A percentile compares a stretch with the other conserved stretches of the same genome.
These are phyloP conservation scores for Solanum chilense DNA, from an alignment of 257 asterid genomes.

Conservation along the genomic window DNA sequence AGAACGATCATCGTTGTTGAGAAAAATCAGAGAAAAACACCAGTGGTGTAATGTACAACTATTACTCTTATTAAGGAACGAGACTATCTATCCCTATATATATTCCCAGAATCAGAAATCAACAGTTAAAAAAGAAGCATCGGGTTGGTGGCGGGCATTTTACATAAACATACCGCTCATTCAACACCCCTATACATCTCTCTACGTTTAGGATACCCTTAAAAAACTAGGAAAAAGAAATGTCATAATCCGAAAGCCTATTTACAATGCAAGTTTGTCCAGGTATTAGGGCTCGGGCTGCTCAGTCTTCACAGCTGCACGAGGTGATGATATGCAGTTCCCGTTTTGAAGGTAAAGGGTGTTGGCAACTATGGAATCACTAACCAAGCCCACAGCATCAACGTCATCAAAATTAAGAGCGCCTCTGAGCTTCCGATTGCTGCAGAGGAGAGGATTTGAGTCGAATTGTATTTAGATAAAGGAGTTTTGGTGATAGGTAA, in stretches of 20 bases:
- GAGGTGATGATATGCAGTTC: slow-evolving; percentile 24
- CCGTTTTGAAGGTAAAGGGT: slow-evolving; percentile 62
- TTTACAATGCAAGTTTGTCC: slow-evolving; percentile 21
- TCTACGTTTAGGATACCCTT: slow-evolving; percentile 18
- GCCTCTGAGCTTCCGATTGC: slow-evolving; percentile 64
- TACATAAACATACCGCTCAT: slow-evolving; percentile 46
- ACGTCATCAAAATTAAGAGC: slow-evolving; percentile 69
- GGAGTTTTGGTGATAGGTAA: background rate
- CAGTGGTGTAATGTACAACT: background rate
- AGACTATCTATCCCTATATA: background rate
- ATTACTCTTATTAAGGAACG: background rate
- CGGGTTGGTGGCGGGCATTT: slow-evolving; percentile 62
- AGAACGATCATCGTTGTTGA: background rate
- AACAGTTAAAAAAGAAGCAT: background rate
- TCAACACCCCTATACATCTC: slow-evolving; percentile 31
- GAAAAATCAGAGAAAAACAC: background rate
- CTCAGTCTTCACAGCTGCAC: slow-evolving; percentile 52
- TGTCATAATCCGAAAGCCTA: slow-evolving; percentile 2
- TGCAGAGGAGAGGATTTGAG: slow-evolving; percentile 13
- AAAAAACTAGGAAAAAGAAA: background rate
- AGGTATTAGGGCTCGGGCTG: slow-evolving; percentile 41
- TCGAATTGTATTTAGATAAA: background rate
- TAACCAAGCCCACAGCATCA: slow-evolving; percentile 78
- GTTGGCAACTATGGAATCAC: slow-evolving; percentile 75
- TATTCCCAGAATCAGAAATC: background rate